Conservation (phyloP, 2,329 filamentous ascomycete genomes). For the Aspergillus sp. region DNA sequence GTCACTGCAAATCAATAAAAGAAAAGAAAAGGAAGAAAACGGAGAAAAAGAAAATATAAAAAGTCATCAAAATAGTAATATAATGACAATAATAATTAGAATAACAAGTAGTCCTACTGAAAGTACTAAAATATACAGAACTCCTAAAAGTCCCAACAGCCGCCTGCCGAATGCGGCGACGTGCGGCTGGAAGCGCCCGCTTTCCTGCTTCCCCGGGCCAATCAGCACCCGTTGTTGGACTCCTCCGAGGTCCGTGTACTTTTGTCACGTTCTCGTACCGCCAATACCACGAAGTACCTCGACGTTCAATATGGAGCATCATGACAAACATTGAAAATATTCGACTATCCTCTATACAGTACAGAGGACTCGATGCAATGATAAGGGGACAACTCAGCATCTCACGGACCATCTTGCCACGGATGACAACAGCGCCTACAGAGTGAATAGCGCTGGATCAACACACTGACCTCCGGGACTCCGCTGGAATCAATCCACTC, state of each 20-base stretch:
- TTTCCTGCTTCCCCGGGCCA: conserved; percentile 36
- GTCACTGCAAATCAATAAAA: conserved; percentile 5
- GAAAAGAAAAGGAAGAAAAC: neutral
- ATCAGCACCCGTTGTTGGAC: conserved; percentile 16
- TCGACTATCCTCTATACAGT: too few relatives aligned
- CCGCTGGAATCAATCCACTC: too few relatives aligned
- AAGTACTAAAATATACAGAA: too few relatives aligned
- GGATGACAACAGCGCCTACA: too few relatives aligned
- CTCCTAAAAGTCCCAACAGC: too few relatives aligned
- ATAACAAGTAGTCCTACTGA: conserved; percentile 4
- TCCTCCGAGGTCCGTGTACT: conserved; percentile 24
- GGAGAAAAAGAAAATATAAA: conserved; percentile 1
- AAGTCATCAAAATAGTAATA: conserved; percentile 9
- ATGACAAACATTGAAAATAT: too few relatives aligned
- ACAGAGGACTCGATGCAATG: too few relatives aligned
- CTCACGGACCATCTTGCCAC: conserved; percentile 2
- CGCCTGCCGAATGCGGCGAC: conserved; percentile 35
- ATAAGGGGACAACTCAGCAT: too few relatives aligned
- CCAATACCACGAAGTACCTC: too few relatives aligned
- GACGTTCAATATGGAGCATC: too few relatives aligned
- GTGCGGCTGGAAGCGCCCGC: conserved; percentile 29
- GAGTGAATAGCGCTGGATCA: neutral
- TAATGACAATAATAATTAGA: conserved; percentile 6
- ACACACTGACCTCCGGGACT: too few relatives aligned
- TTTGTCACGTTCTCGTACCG: conserved; percentile 29